A percentile compares a stretch with the other conserved stretches of the same genome.
Evolutionary conservation across 352 stramenopile genomes (phyloP).

Genomic region (Pythium oligandrum): DNA sequence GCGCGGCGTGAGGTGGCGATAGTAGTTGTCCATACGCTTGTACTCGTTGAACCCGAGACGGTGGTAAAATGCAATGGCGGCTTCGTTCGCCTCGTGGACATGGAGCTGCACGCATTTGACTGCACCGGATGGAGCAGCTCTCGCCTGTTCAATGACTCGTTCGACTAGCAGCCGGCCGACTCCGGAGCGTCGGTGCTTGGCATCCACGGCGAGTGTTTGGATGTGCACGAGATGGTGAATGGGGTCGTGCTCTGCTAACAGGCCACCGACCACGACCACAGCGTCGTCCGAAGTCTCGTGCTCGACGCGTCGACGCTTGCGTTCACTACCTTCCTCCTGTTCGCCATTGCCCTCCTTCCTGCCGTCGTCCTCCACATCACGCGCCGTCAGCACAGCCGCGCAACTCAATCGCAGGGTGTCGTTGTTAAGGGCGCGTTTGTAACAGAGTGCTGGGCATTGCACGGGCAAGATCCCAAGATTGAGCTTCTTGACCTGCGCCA

Average conservation of each 20-base stretch:
- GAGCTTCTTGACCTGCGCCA: conserved; percentile 51
- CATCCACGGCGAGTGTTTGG: conserved; percentile 19
- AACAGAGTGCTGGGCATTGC: conserved; percentile 55
- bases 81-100: conserved; percentile 56
- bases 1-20: conserved; percentile 51
- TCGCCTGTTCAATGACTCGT: conserved; percentile 26
- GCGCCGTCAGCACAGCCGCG: conserved; percentile 19
- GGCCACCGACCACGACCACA: conserved; percentile 6
- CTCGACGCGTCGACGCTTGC: background rate
- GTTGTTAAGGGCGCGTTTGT: conserved; percentile 54
- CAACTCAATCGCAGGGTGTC: conserved; percentile 33
- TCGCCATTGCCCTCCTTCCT: conserved; percentile 26
- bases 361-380: background rate
- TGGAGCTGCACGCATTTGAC: conserved; percentile 37
- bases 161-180: conserved; percentile 29
- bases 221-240: conserved; percentile 19
- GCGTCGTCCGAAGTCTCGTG: background rate
- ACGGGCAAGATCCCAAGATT: conserved; percentile 66
- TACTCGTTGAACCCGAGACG: conserved; percentile 41
- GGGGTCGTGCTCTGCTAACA: conserved; percentile 19
- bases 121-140: background rate
- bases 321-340: conserved; percentile 11
- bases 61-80: conserved; percentile 58
- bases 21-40: conserved; percentile 51
- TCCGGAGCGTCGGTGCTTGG: conserved; percentile 9